Percentiles rank a stretch among this genome's conserved stretches.
Conservation (phyloP, 2,329 filamentous ascomycete genomes). For the Alternaria conjuncta region DNA sequence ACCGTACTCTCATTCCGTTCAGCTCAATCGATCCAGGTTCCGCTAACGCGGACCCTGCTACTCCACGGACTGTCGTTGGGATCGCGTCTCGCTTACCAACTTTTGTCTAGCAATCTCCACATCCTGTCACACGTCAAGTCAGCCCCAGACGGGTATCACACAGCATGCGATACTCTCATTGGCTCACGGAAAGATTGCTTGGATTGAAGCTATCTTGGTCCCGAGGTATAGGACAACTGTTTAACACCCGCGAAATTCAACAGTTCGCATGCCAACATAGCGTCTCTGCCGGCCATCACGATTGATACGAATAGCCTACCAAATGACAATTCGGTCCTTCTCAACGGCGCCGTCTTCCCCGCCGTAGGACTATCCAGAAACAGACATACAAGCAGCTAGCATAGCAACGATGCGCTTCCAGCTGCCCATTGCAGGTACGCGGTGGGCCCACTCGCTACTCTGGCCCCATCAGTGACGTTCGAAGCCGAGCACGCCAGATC, state of each 20-base stretch:
- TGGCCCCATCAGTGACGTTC: background rate
- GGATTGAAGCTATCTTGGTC: background rate
- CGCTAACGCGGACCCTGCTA: background rate
- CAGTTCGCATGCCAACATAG: background rate
- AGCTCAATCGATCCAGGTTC: background rate
- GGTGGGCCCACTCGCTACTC: background rate
- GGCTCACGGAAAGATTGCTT: background rate
- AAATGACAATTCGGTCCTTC: background rate
- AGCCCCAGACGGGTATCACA: background rate
- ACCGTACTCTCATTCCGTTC: background rate
- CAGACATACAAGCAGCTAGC: background rate
- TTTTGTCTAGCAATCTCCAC: background rate
- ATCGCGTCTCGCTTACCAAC: background rate
- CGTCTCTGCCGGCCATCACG: background rate
- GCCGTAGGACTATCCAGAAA: background rate
- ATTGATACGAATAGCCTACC: background rate
- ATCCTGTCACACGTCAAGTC: slow-evolving; percentile 1
- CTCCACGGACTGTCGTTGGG: background rate
- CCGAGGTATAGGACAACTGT: background rate
- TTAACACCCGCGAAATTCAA: background rate
- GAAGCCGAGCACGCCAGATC: background rate
- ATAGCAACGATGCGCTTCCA: background rate
- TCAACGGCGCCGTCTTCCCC: background rate
- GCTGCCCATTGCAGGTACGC: background rate
- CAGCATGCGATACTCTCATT: background rate